Percentiles rank a stretch among this genome's conserved stretches.
Evolutionary conservation across 2,329 filamentous ascomycete genomes (phyloP).

Genomic region (Fusarium udum): DNA sequence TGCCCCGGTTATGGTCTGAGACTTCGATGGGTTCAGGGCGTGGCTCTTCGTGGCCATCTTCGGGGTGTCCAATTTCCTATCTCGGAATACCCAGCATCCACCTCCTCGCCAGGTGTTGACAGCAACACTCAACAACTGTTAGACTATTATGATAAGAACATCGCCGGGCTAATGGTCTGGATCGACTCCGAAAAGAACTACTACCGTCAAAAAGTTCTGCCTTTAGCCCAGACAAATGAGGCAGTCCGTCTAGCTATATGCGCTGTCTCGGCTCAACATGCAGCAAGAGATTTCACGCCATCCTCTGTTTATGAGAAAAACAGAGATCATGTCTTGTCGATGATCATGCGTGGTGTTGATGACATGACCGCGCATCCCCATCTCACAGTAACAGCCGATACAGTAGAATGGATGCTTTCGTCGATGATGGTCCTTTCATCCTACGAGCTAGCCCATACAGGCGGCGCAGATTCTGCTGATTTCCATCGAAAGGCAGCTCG

Average conservation of each 20-base stretch:
- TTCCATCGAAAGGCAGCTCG: neutral
- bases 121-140: neutral
- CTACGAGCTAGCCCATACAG: neutral
- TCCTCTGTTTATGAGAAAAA: neutral
- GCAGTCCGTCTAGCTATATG: neutral
- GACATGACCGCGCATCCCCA: neutral
- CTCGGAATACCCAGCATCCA: accelerated
- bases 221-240: neutral
- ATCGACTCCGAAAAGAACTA: neutral
- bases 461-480: neutral
- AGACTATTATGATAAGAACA: neutral
- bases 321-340: neutral
- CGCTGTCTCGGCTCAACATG: neutral
- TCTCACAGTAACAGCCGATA: neutral
- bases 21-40: neutral
- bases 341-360: neutral
- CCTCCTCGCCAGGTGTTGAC: accelerated
- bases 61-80: accelerated
- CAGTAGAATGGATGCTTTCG: neutral
- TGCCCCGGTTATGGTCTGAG: neutral
- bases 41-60: neutral
- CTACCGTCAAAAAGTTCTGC: neutral
- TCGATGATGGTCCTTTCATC: neutral
- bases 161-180: neutral
- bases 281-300: neutral